Evolutionary conservation across 73 alveolate genomes (phyloP), one percentile per base, ranked within the genome.

Genomic region (Tetrahymena thermophila): DNA sequence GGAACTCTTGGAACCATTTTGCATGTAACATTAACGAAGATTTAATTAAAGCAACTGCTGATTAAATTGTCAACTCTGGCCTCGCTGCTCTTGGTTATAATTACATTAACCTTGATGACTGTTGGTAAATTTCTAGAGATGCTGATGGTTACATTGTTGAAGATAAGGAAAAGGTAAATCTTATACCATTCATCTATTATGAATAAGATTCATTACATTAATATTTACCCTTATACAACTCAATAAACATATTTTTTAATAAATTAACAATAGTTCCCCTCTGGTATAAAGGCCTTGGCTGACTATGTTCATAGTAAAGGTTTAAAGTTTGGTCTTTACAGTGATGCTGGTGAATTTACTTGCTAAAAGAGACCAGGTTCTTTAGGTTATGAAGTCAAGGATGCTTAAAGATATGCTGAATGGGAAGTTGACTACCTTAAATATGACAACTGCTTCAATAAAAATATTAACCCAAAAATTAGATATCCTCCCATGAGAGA

Each of bases 401-500:
- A 98, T 94, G 99, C 99, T 23, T 23, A 95, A 56, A 94, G 95
- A 35, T 97, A 96, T 85, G 98, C 97, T 15, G 94, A 94, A 23
- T 98, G 99, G 99, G 98, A 85, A 43, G 98, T 97, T 57, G 99
- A 98, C 85, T 98, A 97, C 93, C 94, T 98, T 44, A 97, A 97
- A 89, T 96, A 97, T 37, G 98, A 94, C 42, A 97, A 97, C 85
- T 94, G 98, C 43, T 95, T 40, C 93, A 97, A 96, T 58, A 96
- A 96, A 55, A 93, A 93, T 85, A 83, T 96, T 3, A 96, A 98
- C 35, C 96, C 98, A 11, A 94, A 85, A 31, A 96, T 71, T 4
- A 98, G 99, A 96, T 98, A 98, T 96, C 98, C 99, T 9, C 97
- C 95, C 35, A 98, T 99, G 99, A 96, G 99, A 85, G 99, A 97